Evolutionary conservation across 2,329 filamentous ascomycete genomes (phyloP).

Genomic region (Sarocladium strictum): DNA sequence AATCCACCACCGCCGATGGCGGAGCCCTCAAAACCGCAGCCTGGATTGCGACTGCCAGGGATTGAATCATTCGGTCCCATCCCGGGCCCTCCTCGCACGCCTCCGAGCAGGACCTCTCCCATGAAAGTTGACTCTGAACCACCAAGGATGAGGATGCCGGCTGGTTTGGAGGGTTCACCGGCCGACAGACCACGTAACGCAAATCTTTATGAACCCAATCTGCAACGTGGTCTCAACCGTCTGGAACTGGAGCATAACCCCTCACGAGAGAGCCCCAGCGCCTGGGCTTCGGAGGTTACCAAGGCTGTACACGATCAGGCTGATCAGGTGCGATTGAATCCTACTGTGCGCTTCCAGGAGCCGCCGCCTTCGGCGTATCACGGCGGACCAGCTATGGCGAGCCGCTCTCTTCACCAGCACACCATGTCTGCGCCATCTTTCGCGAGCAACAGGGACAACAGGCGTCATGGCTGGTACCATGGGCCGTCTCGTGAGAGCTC

Average conservation of each 20-base stretch:
- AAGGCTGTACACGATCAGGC: conserved; percentile 49
- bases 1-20: conserved; percentile 45
- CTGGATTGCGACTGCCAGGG: conserved; percentile 67
- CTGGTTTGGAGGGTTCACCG: conserved; percentile 23
- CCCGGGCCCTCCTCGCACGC: conserved; percentile 53
- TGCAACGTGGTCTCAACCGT: conserved; percentile 60
- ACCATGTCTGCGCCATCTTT: conserved; percentile 54
- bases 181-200: conserved; percentile 30
- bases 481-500: conserved; percentile 36
- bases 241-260: conserved; percentile 56
- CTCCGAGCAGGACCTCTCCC: conserved; percentile 56
- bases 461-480: conserved; percentile 70
- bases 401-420: conserved; percentile 43
- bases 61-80: conserved; percentile 88
- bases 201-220: conserved; percentile 58
- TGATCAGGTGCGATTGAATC: conserved; percentile 41
- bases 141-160: conserved; percentile 25
- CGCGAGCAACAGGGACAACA: conserved; percentile 51
- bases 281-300: conserved; percentile 52
- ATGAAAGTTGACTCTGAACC: conserved; percentile 65
- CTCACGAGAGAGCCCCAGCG: conserved; percentile 43
- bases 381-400: conserved; percentile 20
- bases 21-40: conserved; percentile 45
- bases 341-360: conserved; percentile 50
- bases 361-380: conserved; percentile 27